phyloP scores from a whole-genome alignment of 768 basidiomycete species.

The Leccinum rimulosum region DNA sequence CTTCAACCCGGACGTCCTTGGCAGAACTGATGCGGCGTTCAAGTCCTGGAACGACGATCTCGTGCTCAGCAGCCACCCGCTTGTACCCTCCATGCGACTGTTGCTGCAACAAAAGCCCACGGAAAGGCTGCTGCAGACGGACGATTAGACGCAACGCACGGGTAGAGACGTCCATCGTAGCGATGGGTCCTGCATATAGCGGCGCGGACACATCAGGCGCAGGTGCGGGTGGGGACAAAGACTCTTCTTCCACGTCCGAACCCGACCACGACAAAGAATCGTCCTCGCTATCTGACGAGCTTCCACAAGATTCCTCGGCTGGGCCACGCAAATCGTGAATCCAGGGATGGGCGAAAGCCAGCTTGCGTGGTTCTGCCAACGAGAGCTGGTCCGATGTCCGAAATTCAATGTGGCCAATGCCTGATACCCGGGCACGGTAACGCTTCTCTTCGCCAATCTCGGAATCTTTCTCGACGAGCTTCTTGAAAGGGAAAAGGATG shows the following conservation, averaged over 20 bases:
- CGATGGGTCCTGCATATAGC: too few relatives aligned
- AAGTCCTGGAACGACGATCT: too few relatives aligned
- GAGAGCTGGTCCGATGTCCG: not conserved
- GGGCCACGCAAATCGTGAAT: conserved; percentile 6
- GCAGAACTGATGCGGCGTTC: too few relatives aligned
- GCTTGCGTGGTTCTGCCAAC: not conserved
- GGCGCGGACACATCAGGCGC: too few relatives aligned
- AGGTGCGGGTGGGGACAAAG: not conserved
- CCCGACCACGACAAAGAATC: not conserved
- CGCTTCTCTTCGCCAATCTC: not conserved
- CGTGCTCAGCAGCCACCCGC: too few relatives aligned
- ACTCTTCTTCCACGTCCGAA: not conserved
- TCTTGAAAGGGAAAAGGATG: conserved; percentile 4
- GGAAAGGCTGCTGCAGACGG: too few relatives aligned
- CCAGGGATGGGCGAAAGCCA: conserved; percentile 13
- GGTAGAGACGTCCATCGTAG: too few relatives aligned
- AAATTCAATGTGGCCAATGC: conserved; percentile 6
- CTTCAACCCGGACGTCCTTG: too few relatives aligned
- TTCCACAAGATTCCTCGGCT: not conserved
- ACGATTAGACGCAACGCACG: too few relatives aligned
- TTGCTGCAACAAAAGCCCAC: too few relatives aligned
- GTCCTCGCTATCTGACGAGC: not conserved
- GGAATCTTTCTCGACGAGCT: not conserved
- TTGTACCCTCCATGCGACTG: too few relatives aligned
- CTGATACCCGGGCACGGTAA: not conserved